Evolutionary conservation across 2,329 filamentous ascomycete genomes (phyloP).

Genomic region (Hypomyces rosellus): DNA sequence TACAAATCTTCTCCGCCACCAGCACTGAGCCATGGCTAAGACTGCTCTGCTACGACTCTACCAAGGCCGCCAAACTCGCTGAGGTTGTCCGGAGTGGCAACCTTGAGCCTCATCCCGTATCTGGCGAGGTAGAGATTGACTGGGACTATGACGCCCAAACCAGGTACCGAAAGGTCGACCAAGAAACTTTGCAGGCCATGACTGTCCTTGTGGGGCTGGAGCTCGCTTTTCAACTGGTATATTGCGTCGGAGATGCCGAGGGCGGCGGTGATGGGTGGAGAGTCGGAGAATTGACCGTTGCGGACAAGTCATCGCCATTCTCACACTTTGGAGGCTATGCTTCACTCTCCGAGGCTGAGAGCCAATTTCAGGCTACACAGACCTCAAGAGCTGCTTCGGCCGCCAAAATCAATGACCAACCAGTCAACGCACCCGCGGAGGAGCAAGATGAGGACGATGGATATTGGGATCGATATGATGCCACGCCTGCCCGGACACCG

Average conservation of each 20-base stretch:
- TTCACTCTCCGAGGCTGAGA: conserved; percentile 56
- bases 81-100: conserved; percentile 54
- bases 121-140: conserved; percentile 72
- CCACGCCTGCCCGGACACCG: conserved; percentile 60
- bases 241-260: conserved; percentile 60
- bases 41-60: conserved; percentile 62
- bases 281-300: conserved; percentile 60
- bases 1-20: conserved; percentile 56
- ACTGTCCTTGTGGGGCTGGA: conserved; percentile 56
- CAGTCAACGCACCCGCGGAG: conserved; percentile 11
- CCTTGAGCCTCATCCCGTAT: conserved; percentile 74
- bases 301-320: conserved; percentile 53
- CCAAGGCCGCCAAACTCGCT: conserved; percentile 51
- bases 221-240: conserved; percentile 60
- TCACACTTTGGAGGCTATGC: conserved; percentile 43
- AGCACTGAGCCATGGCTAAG: conserved; percentile 65
- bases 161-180: conserved; percentile 62
- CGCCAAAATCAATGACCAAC: conserved; percentile 7
- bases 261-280: conserved; percentile 61
- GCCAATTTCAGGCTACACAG: conserved; percentile 37
- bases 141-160: conserved; percentile 57
- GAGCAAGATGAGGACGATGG: conserved; percentile 65
- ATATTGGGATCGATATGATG: conserved; percentile 76
- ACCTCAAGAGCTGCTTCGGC: conserved; percentile 17
- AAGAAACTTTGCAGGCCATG: conserved; percentile 67